Evolutionary conservation across 2,329 filamentous ascomycete species (phyloP).

Genomic region (Venturia pyrina): DNA sequence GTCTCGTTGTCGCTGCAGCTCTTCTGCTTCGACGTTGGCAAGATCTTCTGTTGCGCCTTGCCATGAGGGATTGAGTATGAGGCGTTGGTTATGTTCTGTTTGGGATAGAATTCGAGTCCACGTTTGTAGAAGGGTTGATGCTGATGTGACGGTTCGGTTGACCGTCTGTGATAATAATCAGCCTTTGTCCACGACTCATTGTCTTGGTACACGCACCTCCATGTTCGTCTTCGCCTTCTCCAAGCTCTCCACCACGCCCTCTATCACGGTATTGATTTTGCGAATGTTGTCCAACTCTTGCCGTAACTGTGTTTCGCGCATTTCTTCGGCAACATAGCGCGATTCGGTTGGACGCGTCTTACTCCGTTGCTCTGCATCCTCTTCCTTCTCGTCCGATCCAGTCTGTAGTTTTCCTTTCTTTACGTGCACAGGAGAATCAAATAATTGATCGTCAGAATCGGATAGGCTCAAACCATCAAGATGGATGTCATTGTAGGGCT

Average conservation of each 20-base stretch:
- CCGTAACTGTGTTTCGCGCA: conserved; percentile 62
- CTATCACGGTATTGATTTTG: conserved; percentile 79
- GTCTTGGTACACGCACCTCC: conserved; percentile 24
- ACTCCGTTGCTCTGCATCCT: background rate
- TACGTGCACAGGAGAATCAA: conserved; percentile 11
- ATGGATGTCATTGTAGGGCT: conserved; percentile 7
- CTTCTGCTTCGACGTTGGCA: conserved; percentile 76
- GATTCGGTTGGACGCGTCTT: conserved; percentile 26
- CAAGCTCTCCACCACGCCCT: conserved; percentile 62
- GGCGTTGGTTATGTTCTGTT: conserved; percentile 91
- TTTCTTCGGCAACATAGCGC: conserved; percentile 53
- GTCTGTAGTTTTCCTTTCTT: background rate
- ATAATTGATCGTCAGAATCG: conserved; percentile 8
- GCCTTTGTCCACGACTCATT: background rate
- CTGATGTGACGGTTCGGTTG: conserved; percentile 72
- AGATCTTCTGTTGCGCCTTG: conserved; percentile 81
- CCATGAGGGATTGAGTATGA: conserved; percentile 83
- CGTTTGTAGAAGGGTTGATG: conserved; percentile 81
- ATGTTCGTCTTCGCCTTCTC: conserved; percentile 68
- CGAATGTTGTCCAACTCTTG: conserved; percentile 75
- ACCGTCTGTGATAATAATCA: conserved; percentile 57
- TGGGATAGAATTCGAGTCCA: conserved; percentile 96
- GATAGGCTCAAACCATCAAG: conserved; percentile 7
- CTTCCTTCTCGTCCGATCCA: background rate
- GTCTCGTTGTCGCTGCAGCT: conserved; percentile 60